Percentiles rank a stretch among this genome's conserved stretches.
Conservation (phyloP, 805 yeast species). For the Cyberlindnera suaveolens region DNA sequence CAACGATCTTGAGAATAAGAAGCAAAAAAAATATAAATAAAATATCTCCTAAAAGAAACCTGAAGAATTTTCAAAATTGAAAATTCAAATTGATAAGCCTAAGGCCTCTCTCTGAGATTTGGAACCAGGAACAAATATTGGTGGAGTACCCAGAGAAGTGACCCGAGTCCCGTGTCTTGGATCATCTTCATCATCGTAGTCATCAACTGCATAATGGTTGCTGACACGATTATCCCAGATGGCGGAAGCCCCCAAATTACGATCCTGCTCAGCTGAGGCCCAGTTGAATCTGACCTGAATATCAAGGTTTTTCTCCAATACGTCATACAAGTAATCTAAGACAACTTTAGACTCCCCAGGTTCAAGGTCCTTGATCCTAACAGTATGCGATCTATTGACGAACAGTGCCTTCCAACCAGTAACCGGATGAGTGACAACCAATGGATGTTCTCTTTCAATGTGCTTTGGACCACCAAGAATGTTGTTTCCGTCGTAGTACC, state of each 20-base stretch:
- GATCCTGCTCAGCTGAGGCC: slow-evolving; percentile 30
- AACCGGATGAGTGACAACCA: slow-evolving; percentile 54
- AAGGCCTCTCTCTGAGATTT: slow-evolving; percentile 49
- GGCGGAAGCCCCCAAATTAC: slow-evolving; percentile 40
- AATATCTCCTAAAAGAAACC: too few relatives aligned
- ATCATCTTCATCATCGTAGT: slow-evolving; percentile 38
- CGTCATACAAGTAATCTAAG: slow-evolving; percentile 36
- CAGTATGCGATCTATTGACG: slow-evolving; percentile 43
- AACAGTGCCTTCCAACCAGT: slow-evolving; percentile 56
- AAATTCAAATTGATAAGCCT: slow-evolving; percentile 21
- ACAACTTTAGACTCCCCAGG: slow-evolving; percentile 41
- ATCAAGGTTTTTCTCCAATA: slow-evolving; percentile 45
- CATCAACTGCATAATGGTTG: slow-evolving; percentile 43
- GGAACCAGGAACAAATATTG: slow-evolving; percentile 42
- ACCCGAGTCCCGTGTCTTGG: slow-evolving; percentile 53
- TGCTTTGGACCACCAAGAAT: slow-evolving; percentile 41
- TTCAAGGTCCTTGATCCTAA: slow-evolving; percentile 43
- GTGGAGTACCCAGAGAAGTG: slow-evolving; percentile 46
- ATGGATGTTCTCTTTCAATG: slow-evolving; percentile 48
- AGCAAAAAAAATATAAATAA: too few relatives aligned
- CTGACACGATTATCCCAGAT: slow-evolving; percentile 56
- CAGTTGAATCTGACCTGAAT: slow-evolving; percentile 51
- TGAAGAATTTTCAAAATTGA: too few relatives aligned
- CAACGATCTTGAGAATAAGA: too few relatives aligned
- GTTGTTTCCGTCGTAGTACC: slow-evolving; percentile 32